phyloP scores from a whole-genome alignment of 2,329 filamentous ascomycete genomes.

The Periconia sp. region DNA sequence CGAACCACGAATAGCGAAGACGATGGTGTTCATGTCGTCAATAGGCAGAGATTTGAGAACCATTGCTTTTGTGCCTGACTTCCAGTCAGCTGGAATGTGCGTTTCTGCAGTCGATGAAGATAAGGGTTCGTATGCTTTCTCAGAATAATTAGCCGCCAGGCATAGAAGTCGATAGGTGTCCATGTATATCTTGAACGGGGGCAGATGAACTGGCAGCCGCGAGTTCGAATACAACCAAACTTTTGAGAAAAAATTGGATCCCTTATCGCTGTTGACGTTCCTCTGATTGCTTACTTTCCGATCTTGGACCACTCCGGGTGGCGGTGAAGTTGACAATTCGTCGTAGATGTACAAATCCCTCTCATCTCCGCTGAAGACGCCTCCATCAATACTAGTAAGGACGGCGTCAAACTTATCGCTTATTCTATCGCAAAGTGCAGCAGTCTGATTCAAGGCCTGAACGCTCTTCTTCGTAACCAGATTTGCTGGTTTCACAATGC shows the following conservation, averaged over 20 bases:
- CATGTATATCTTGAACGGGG: conserved; percentile 70
- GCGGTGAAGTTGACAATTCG: conserved; percentile 14
- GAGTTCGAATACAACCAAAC: conserved; percentile 80
- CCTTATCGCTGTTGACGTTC: conserved; percentile 12
- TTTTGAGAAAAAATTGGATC: conserved; percentile 63
- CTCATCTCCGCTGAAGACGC: conserved; percentile 56
- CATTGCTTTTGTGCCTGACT: conserved; percentile 79
- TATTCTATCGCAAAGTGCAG: conserved; percentile 60
- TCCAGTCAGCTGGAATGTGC: conserved; percentile 71
- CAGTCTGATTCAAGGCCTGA: conserved; percentile 43
- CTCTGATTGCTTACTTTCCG: not conserved
- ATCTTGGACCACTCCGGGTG: conserved; percentile 11
- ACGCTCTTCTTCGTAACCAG: conserved; percentile 36
- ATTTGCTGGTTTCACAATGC: conserved; percentile 32
- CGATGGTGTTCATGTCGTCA: conserved; percentile 75
- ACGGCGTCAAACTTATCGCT: conserved; percentile 65
- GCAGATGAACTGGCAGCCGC: conserved; percentile 66
- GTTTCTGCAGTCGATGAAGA: conserved; percentile 65
- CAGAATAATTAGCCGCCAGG: conserved; percentile 76
- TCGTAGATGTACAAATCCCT: conserved; percentile 50
- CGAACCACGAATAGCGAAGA: conserved; percentile 81
- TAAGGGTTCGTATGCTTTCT: conserved; percentile 67
- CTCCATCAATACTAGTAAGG: conserved; percentile 72
- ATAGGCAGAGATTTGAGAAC: conserved; percentile 78
- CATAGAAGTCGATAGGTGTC: conserved; percentile 76